These are phyloP conservation scores for Calonectria ilicicola DNA, from an alignment of 2,329 filamentous ascomycete genomes.

Conservation along the genomic window DNA sequence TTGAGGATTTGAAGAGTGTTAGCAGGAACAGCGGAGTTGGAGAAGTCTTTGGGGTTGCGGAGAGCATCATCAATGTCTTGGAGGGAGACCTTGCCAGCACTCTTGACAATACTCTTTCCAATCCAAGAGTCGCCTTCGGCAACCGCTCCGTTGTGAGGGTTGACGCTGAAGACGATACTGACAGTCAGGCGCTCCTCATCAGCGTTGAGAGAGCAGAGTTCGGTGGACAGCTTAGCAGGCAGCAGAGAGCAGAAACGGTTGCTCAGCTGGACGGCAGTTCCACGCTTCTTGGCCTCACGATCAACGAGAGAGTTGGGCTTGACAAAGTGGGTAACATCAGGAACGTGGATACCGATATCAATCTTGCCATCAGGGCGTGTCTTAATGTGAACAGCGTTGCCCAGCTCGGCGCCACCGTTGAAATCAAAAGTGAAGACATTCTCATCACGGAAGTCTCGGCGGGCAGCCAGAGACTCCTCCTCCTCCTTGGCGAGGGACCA, in stretches of 20 bases:
- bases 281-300: conserved; percentile 96
- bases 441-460: conserved; percentile 91
- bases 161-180: conserved; percentile 92
- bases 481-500: conserved; percentile 90
- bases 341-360: conserved; percentile 94
- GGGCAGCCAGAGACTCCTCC: conserved; percentile 76
- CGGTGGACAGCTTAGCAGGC: conserved; percentile 84
- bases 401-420: conserved; percentile 87
- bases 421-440: conserved; percentile 93
- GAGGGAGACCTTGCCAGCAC: conserved; percentile 85
- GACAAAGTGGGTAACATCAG: conserved; percentile 96
- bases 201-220: conserved; percentile 88
- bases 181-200: conserved; percentile 92
- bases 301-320: conserved; percentile 96
- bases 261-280: conserved; percentile 94
- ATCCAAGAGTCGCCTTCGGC: conserved; percentile 92
- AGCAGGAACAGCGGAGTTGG: conserved; percentile 73
- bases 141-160: conserved; percentile 81
- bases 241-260: conserved; percentile 91
- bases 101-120: conserved; percentile 94
- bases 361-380: conserved; percentile 84
- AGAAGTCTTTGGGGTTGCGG: conserved; percentile 69
- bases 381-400: conserved; percentile 94
- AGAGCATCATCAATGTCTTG: conserved; percentile 88
- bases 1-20: conserved; percentile 87